These are phyloP conservation scores for Fusarium ambrosium DNA, from an alignment of 2,329 filamentous ascomycete species.

Conservation along the genomic window DNA sequence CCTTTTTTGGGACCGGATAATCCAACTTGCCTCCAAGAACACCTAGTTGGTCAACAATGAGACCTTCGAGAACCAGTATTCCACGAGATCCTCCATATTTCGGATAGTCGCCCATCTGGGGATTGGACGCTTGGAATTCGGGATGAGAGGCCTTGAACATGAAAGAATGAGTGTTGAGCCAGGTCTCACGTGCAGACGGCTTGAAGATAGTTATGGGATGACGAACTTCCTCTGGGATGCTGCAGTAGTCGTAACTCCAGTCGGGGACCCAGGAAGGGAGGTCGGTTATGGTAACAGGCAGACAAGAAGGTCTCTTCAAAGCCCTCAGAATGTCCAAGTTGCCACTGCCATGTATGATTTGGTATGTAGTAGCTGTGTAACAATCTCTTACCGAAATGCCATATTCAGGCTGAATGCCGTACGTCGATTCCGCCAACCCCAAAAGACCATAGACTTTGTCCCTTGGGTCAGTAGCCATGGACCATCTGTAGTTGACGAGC, in stretches of 20 bases:
- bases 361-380: not conserved
- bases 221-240: not conserved
- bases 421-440: not conserved
- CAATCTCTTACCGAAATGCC: not conserved
- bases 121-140: not conserved
- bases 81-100: not conserved
- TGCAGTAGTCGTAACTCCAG: not conserved
- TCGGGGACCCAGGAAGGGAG: slow-evolving; percentile 1
- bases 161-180: not conserved
- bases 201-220: not conserved
- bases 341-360: not conserved
- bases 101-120: not conserved
- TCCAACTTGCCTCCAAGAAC: not conserved
- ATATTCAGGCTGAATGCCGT: slow-evolving; percentile 1
- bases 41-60: not conserved
- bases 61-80: not conserved
- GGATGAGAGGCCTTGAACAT: not conserved
- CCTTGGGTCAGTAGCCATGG: not conserved
- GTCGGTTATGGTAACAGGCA: not conserved
- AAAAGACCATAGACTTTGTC: slow-evolving; percentile 6
- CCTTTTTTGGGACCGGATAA: not conserved
- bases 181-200: not conserved
- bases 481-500: not conserved
- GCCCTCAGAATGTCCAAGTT: not conserved
- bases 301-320: not conserved